Conservation (phyloP, 306 rosid genomes). For the Trifolium repens region DNA sequence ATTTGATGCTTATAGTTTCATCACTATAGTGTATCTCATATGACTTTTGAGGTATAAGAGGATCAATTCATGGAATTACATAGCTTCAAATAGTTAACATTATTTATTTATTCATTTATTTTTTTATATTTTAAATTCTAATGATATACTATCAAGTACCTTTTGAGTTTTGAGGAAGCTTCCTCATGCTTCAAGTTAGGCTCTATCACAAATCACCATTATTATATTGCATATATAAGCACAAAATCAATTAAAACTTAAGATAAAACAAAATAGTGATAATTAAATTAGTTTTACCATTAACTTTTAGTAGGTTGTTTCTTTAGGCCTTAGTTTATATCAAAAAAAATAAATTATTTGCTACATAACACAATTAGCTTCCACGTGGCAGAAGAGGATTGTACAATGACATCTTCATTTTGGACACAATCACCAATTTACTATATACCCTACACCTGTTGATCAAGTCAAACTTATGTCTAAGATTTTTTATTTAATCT, state of each 20-base stretch:
- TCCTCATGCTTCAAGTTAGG: neutral
- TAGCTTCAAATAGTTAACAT: neutral
- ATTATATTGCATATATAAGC: neutral
- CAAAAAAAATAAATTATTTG: no score
- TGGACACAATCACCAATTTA: neutral
- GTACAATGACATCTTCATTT: neutral
- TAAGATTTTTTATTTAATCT: neutral
- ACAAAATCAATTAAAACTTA: neutral
- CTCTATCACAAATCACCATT: neutral
- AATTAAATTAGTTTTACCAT: neutral
- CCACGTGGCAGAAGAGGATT: conserved; percentile 40
- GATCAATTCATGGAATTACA: no score
- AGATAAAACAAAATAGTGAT: neutral
- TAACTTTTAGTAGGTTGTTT: neutral
- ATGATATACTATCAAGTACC: neutral
- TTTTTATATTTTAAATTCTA: neutral
- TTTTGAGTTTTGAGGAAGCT: conserved; percentile 6
- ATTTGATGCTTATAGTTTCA: neutral
- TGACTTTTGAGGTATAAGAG: neutral
- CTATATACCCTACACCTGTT: neutral
- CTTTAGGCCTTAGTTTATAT: neutral
- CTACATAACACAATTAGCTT: neutral
- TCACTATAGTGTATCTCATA: neutral
- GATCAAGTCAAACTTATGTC: conserved; percentile 2
- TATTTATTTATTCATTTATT: neutral